Evolutionary conservation across 2,329 filamentous ascomycete species (phyloP).

Genomic region (Pseudogymnoascus verrucosus): DNA sequence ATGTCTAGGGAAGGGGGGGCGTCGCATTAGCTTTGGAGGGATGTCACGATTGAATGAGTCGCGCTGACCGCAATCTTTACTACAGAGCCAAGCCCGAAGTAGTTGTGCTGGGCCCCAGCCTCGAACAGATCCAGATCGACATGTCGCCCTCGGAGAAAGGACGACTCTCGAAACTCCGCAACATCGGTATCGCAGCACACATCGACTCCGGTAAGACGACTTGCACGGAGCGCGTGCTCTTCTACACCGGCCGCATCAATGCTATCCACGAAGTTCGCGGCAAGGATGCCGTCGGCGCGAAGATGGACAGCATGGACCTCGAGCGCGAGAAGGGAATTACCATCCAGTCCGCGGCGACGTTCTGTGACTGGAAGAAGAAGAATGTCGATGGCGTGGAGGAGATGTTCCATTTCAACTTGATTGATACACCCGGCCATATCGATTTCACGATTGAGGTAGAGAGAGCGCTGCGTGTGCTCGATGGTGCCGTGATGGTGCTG

Average conservation of each 20-base stretch:
- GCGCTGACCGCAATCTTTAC: not conserved
- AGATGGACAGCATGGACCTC: constrained; percentile 99
- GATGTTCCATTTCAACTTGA: constrained; percentile 95
- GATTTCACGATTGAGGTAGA: constrained; percentile 99
- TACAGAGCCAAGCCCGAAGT: not conserved
- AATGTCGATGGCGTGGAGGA: constrained; percentile 69
- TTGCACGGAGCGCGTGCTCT: constrained; percentile 89
- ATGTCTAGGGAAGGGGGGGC: too few species aligned
- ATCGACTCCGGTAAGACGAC: constrained; percentile 99
- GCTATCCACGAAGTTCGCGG: constrained; percentile 94
- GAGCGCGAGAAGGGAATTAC: constrained; percentile 98
- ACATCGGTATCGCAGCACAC: constrained; percentile 98
- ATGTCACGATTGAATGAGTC: not conserved
- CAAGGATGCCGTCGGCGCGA: constrained; percentile 89
- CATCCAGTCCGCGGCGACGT: constrained; percentile 96
- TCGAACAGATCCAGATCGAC: constrained; percentile 63
- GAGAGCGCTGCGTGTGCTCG: constrained; percentile 84
- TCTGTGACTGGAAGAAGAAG: constrained; percentile 92
- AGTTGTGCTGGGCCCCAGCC: constrained; percentile 27
- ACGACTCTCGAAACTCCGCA: constrained; percentile 74
- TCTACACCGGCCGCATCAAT: constrained; percentile 96
- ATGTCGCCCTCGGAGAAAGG: constrained; percentile 72
- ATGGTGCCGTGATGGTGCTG: constrained; percentile 96
- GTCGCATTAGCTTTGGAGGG: not conserved
- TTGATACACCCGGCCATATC: constrained; percentile 96